Evolutionary conservation across 2,329 filamentous ascomycete genomes (phyloP).

Genomic region (Immersiporthe knoxdaviesiana): DNA sequence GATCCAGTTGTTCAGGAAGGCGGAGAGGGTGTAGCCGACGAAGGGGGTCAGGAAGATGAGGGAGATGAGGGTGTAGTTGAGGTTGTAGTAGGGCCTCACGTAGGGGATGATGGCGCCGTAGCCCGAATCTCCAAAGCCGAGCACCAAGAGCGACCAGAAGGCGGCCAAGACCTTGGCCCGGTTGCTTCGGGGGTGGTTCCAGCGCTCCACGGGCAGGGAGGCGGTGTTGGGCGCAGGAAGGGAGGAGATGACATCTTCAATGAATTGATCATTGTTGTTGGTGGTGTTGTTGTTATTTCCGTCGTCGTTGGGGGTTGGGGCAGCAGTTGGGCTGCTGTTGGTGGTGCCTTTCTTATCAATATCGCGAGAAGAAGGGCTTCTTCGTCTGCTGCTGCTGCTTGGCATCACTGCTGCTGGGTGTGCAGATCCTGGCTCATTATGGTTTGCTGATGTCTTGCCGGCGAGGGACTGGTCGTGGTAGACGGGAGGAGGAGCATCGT

Average conservation of each 20-base stretch:
- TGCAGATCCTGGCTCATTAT: neutral
- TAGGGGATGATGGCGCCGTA: conserved; percentile 46
- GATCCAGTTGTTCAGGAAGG: conserved; percentile 48
- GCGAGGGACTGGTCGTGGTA: neutral
- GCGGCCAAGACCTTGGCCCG: conserved; percentile 53
- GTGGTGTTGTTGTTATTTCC: neutral
- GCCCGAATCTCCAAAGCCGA: conserved; percentile 62
- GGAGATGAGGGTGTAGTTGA: conserved; percentile 52
- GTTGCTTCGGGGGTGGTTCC: conserved; percentile 55
- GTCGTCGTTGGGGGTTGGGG: neutral
- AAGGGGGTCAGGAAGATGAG: conserved; percentile 53
- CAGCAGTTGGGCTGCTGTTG: neutral
- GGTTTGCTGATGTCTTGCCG: neutral
- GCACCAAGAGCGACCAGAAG: conserved; percentile 61
- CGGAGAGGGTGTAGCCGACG: conserved; percentile 49
- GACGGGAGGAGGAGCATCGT: conserved; percentile 13
- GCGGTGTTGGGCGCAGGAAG: conserved; percentile 23
- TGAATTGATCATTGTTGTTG: neutral
- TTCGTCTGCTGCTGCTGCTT: neutral
- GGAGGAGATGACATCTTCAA: conserved; percentile 11
- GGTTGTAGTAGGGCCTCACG: conserved; percentile 42
- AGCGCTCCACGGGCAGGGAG: conserved; percentile 39
- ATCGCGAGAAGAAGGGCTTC: neutral
- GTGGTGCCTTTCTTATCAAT: neutral
- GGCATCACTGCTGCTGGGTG: neutral